phyloP scores from a whole-genome alignment of 176 grass and related monocot genomes.

The Triticum timopheevii region DNA sequence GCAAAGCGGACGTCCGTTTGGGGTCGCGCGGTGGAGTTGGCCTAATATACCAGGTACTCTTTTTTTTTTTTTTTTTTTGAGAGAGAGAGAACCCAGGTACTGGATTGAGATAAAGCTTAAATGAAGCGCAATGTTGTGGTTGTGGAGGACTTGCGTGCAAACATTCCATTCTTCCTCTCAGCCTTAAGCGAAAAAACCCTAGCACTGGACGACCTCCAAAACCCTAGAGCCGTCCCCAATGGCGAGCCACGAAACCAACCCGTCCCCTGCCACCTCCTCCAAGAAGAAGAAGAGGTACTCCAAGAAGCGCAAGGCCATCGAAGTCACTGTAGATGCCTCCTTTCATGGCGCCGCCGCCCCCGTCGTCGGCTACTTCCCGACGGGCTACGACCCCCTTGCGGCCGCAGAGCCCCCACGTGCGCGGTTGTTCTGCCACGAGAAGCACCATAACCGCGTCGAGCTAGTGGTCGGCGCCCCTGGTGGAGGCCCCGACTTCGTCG shows the following conservation, averaged over 20 bases:
- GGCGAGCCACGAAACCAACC: constrained; percentile 22
- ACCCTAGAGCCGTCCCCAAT: constrained; percentile 39
- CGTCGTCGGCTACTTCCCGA: constrained; percentile 79
- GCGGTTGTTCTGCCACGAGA: constrained; percentile 45
- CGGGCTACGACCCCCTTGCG: constrained; percentile 61
- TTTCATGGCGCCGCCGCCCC: constrained; percentile 26
- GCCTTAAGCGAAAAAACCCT: constrained; percentile 3
- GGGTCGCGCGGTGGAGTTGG: no score
- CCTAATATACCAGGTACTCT: no score
- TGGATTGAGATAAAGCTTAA: no score
- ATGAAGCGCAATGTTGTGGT: no score
- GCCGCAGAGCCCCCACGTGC: not conserved
- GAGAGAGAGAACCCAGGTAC: no score
- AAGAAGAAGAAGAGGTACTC: constrained; percentile 55
- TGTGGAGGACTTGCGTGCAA: no score
- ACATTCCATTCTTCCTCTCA: not conserved
- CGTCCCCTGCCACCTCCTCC: constrained; percentile 24
- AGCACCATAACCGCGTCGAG: constrained; percentile 54
- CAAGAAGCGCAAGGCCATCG: constrained; percentile 42
- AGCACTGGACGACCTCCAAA: constrained; percentile 6
- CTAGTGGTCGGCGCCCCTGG: constrained; percentile 46
- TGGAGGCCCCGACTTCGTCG: constrained; percentile 67
- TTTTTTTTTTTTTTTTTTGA: no score
- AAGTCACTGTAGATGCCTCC: constrained; percentile 22
- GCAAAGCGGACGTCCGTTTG: no score